phyloP scores from a whole-genome alignment of 495 filamentous ascomycete genomes.

The Peziza echinospora region DNA sequence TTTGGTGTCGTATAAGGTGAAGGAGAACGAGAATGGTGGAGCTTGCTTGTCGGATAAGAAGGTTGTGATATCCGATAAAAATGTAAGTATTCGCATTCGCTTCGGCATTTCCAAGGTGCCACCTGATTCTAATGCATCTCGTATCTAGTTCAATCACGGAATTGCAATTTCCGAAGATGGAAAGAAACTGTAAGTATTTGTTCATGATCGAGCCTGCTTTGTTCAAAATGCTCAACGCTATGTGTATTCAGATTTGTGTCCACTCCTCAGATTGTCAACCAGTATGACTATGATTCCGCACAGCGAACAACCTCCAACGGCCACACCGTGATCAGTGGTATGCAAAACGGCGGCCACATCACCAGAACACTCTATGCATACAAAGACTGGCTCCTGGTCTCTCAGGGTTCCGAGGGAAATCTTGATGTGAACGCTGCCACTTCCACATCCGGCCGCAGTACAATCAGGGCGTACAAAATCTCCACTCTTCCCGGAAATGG shows the following conservation, averaged over 20 bases:
- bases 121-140: too few species aligned
- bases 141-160: conserved; percentile 43
- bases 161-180: conserved; percentile 41
- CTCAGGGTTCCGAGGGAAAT: conserved; percentile 39
- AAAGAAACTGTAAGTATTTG: conserved; percentile 32
- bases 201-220: too few species aligned
- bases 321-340: conserved; percentile 31
- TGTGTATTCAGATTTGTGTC: too few species aligned
- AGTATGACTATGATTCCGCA: conserved; percentile 36
- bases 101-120: too few species aligned
- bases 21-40: background rate
- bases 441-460: conserved; percentile 23
- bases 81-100: too few species aligned
- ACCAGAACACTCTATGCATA: conserved; percentile 40
- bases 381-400: conserved; percentile 32
- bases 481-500: conserved; percentile 22
- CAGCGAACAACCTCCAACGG: conserved; percentile 24
- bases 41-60: background rate
- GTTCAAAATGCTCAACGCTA: too few species aligned
- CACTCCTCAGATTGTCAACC: conserved; percentile 30
- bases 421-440: conserved; percentile 30
- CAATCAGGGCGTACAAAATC: conserved; percentile 43
- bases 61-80: too few species aligned
- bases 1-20: background rate
- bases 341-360: conserved; percentile 36